Conservation (phyloP, 73 alveolate genomes). For the Symbiodinium pilosum region DNA sequence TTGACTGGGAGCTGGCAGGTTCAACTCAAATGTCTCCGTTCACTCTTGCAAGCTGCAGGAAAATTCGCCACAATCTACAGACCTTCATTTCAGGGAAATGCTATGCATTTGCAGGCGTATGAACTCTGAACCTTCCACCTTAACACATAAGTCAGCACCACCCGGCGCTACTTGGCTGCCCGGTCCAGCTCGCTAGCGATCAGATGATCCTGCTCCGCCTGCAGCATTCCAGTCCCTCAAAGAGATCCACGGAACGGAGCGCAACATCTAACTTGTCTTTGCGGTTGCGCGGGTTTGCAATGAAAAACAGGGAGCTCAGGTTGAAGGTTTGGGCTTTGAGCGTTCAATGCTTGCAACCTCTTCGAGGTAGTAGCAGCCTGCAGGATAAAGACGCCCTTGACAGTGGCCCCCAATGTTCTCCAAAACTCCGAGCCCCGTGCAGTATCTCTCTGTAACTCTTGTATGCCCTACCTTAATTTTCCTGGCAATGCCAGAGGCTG, state of each 20-base stretch:
- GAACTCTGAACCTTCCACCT: neutral
- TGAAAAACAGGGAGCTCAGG: neutral
- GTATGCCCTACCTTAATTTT: no score
- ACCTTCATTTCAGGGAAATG: neutral
- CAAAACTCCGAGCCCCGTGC: no score
- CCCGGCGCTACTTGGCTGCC: neutral
- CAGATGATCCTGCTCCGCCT: neutral
- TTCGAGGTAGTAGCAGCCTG: neutral
- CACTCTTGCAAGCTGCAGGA: neutral
- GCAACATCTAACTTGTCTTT: no score
- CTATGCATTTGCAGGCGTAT: neutral
- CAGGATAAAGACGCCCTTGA: neutral
- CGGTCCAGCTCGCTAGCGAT: neutral
- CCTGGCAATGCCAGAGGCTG: no score
- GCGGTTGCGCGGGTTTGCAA: neutral
- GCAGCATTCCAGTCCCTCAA: neutral
- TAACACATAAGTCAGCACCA: neutral
- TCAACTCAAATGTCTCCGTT: neutral
- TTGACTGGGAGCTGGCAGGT: neutral
- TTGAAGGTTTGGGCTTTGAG: neutral
- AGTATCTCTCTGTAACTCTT: no score
- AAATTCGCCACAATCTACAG: neutral
- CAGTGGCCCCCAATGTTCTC: neutral
- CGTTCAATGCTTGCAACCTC: no score
- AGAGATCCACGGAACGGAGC: neutral